Conservation (phyloP, 805 yeast species). For the Torulaspora delbrueckii region DNA sequence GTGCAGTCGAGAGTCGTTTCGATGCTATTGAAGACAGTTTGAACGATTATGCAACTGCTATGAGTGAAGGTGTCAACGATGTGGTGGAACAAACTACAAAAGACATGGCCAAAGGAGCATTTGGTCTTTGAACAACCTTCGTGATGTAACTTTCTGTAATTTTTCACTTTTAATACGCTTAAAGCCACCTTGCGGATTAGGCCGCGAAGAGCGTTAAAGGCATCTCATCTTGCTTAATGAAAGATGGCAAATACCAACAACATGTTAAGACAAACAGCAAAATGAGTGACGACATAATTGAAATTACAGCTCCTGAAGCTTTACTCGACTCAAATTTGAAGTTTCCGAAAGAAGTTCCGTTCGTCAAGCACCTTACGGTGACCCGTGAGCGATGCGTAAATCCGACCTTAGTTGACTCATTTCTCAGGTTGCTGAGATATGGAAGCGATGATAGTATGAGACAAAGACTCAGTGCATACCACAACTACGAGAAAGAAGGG, state of each 20-base stretch:
- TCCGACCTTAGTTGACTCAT: slow-evolving; percentile 31
- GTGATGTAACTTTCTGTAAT: background rate
- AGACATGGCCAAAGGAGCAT: slow-evolving; percentile 46
- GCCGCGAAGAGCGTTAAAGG: background rate
- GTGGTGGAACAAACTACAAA: slow-evolving; percentile 47
- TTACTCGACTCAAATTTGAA: slow-evolving; percentile 19
- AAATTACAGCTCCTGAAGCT: slow-evolving; percentile 11
- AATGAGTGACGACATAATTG: slow-evolving; percentile 6
- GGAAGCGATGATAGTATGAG: slow-evolving; percentile 44
- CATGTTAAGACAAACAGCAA: background rate
- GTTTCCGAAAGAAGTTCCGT: slow-evolving; percentile 13
- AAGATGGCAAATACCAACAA: background rate
- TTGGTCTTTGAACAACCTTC: slow-evolving; percentile 41
- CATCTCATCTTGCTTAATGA: background rate
- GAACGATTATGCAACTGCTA: slow-evolving; percentile 52
- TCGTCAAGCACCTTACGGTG: slow-evolving; percentile 19
- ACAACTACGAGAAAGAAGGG: slow-evolving; percentile 24
- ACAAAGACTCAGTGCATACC: slow-evolving; percentile 40
- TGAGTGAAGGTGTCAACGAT: slow-evolving; percentile 52
- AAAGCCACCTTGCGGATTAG: background rate
- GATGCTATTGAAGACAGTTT: slow-evolving; percentile 51
- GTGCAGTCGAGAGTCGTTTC: slow-evolving; percentile 48
- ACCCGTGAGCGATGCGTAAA: slow-evolving; percentile 31
- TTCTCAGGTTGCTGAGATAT: slow-evolving; percentile 29
- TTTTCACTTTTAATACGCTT: background rate